Evolutionary conservation across 441 rosid species (phyloP), one percentile per base, ranked within the genome.

Genomic region (Gossypium davidsonii): DNA sequence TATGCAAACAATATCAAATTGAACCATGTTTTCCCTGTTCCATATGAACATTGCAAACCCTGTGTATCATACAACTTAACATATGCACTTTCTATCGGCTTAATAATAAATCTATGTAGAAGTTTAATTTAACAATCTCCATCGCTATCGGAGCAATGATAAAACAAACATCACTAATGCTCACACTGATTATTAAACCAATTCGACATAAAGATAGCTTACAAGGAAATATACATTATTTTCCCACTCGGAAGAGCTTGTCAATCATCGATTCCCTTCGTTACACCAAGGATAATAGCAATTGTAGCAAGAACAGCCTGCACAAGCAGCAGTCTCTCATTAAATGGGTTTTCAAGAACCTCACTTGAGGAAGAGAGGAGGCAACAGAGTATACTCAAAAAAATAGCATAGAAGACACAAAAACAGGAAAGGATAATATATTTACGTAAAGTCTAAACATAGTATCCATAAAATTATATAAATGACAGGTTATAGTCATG

Each of bases 261-360:
- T 89, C 91, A 82, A 59, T 78, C 65, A 62, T 84, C 80, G 31
- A 23, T 4, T 70, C 91, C 97, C 79, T 79, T 88, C 4, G 97
- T 74, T 63, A 73, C 92, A 46, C 97, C 96, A 58, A 94, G 71
- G 65, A 92, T 59, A 77, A 91, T 79, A 72, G 85, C 98, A 48
- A 94, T 74, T 0, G 93, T 88, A 7, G 86, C 98, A 62, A 92
- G 79, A 76, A 88, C 52, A 18, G 99, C 97, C 99, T 94, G 94
- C 79, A 80, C 7, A 44, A 6, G n/a, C 4, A 52, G 39, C 14
- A 61, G 2, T 3, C 8, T 26, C 18, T 15, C 1, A 3, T 48
- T 61, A 68, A 14, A 57, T 11, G 2, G 44, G n/a, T 14, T 25
- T 11, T 69, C 0, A 49, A 56, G 39, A 55, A 63, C 23, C 48